Evolutionary conservation across 352 stramenopile species (phyloP).

Genomic region (Pythium insidiosum): DNA sequence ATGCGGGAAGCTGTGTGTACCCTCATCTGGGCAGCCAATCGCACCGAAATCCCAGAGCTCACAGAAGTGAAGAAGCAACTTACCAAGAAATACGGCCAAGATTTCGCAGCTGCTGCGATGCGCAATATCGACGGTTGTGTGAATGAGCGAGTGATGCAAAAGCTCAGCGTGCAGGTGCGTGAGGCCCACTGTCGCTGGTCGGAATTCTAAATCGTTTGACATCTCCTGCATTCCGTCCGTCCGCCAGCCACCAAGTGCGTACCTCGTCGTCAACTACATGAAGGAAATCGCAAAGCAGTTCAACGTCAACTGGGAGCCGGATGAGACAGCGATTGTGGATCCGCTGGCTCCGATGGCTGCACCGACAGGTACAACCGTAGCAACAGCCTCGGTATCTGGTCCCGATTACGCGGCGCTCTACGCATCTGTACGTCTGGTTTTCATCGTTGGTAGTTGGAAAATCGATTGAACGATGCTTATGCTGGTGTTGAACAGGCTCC

Average conservation of each 20-base stretch:
- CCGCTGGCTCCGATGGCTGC: conserved; percentile 84
- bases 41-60: conserved; percentile 91
- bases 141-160: conserved; percentile 89
- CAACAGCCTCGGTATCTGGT: conserved; percentile 71
- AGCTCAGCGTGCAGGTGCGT: conserved; percentile 86
- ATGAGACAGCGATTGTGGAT: conserved; percentile 66
- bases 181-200: too few species aligned
- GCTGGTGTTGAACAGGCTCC: conserved; percentile 24
- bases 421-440: conserved; percentile 32
- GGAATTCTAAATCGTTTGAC: too few species aligned
- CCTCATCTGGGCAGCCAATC: conserved; percentile 89
- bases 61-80: conserved; percentile 82
- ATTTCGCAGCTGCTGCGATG: conserved; percentile 77
- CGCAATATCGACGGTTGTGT: conserved; percentile 86
- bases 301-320: conserved; percentile 91
- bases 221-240: not conserved
- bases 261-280: conserved; percentile 94
- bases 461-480: too few species aligned
- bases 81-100: conserved; percentile 86
- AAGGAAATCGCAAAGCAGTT: conserved; percentile 94
- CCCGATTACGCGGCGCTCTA: conserved; percentile 74
- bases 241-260: conserved; percentile 85
- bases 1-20: conserved; percentile 90
- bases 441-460: too few species aligned
- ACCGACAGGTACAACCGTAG: conserved; percentile 82